Percentiles rank a stretch among this genome's conserved stretches.
phyloP scores from a whole-genome alignment of 371 early-diverging fungal species.

The Mucor ambiguus region DNA sequence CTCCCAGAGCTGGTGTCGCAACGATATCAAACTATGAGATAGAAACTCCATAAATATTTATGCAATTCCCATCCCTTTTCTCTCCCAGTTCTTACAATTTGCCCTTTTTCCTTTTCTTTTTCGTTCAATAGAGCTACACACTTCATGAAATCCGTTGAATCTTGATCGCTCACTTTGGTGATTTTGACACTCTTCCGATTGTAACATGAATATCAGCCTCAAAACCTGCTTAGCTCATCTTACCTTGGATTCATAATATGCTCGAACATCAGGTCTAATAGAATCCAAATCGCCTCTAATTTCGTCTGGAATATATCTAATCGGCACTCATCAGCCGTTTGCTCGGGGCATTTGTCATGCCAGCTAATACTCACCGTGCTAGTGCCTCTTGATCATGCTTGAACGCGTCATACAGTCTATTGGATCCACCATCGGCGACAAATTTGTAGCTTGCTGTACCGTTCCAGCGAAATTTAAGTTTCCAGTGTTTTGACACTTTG shows the following conservation, averaged over 20 bases:
- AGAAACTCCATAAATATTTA: background rate
- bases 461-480: background rate
- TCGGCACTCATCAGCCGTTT: background rate
- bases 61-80: background rate
- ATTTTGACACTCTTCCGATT: constrained; percentile 48
- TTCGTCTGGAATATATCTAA: constrained; percentile 77
- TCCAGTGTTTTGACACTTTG: background rate
- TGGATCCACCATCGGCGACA: constrained; percentile 93
- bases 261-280: constrained; percentile 61
- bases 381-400: constrained; percentile 44
- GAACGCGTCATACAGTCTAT: constrained; percentile 77
- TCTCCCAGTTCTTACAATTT: background rate
- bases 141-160: constrained; percentile 90
- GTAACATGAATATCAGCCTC: background rate
- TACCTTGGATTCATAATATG: constrained; percentile 61
- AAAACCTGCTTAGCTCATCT: background rate
- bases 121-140: constrained; percentile 55
- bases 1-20: constrained; percentile 83
- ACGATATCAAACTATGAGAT: constrained; percentile 60
- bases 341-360: background rate
- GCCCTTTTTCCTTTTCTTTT: constrained; percentile 29
- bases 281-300: constrained; percentile 92
- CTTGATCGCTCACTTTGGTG: constrained; percentile 57
- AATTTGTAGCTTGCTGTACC: constrained; percentile 62
- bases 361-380: constrained; percentile 32